Base-by-base conservation (phyloP, 208 protist genomes). In the Porcisia deanei region DNA sequence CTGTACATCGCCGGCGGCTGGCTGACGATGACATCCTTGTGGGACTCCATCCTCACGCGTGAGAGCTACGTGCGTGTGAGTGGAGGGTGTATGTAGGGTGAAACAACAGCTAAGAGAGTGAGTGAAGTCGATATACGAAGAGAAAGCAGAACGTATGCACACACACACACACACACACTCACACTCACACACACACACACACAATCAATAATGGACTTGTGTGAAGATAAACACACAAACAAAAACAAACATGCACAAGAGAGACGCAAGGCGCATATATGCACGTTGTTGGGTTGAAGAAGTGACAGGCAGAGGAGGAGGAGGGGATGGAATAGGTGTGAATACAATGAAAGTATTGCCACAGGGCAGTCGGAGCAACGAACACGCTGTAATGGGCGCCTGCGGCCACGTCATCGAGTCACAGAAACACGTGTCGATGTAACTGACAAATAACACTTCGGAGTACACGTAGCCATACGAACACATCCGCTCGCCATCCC, bases 11-110 rank as follows among this genome's bases (percentile, higher is more conserved):
- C 88, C 52, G 94, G 94, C 7, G 85, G 87, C 77, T 96, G 88
- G 75, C 92, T 96, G 8, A 97, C 78, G 34, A 98, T 91, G 34
- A 97, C 90, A 92, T 98, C 92, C 73, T 96, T 97, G 84, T 94
- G 94, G 64, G 81, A 81, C 80, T 98, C 92, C 92, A 96, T 96
- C 25, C 22, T 67, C 55, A 34, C n/a, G 20, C 47, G 47, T 52
- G 47, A 52, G 47, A 12, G 10, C 8, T 52, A 52, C 47, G 47
- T 52, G 2, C 18, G 49, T 58, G 66, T 39, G 39, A 6, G 8
- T 45, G 60, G 59, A 20, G 71, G 58, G 68, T 61, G n/a, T 80
- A 39, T 53, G 59, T 25, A 45, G 22, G 63, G 37, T 22, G 57
- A 52, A 72, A 9, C 6, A 47, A 34, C 18, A 18, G 55, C 12